Base-by-base conservation (phyloP, 1,284 basidiomycete species). In the Mycena sp. region DNA sequence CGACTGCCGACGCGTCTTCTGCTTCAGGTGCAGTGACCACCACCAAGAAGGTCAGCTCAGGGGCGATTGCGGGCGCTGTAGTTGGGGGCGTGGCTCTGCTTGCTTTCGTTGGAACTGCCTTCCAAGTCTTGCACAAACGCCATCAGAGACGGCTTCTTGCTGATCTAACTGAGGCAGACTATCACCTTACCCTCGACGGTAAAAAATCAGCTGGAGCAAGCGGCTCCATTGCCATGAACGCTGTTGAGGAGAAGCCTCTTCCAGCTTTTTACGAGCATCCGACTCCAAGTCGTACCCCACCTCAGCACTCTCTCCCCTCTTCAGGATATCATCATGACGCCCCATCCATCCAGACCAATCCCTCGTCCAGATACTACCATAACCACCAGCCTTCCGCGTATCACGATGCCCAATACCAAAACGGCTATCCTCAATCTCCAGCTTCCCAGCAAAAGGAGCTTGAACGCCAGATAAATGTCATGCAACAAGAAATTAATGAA, bases 11-110 rank as follows among this genome's bases (percentile, higher is more conserved):
- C 43, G 26, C 43, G 7, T 23, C 21, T 16, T 51, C 49, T 2
- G 32, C 40, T 2, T 35, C 46, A 4, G 57, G 38, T 7, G 35
- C 56, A 37, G 41, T 26, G 6, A 12, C 57, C 3, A 23, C 40
- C 3, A 11, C 17, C 6, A 59, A 59, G 29, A 59, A 59, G 26
- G 12, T 59, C n/a, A 51, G 40, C 37, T 37, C 32, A n/a, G 57
- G 57, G 7, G 23, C n/a, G 1, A 52, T 59, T 41, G 49, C 57
- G n/a, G 49, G 40, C 7, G 57, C 16, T 23, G 49, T 46, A 9
- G 29, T 59, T 25, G 57, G 57, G 5, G 57, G 57, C 25, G n/a
- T 59, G 30, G n/a, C 44, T n/a, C 25, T 59, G 9, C 16, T 59
- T 30, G 21, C 49, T n/a, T 30, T 51, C 23, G 41, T 51, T 12